Evolutionary conservation across 192 early-diverging fungal species (phyloP).

Genomic region (Coemansia sp.): DNA sequence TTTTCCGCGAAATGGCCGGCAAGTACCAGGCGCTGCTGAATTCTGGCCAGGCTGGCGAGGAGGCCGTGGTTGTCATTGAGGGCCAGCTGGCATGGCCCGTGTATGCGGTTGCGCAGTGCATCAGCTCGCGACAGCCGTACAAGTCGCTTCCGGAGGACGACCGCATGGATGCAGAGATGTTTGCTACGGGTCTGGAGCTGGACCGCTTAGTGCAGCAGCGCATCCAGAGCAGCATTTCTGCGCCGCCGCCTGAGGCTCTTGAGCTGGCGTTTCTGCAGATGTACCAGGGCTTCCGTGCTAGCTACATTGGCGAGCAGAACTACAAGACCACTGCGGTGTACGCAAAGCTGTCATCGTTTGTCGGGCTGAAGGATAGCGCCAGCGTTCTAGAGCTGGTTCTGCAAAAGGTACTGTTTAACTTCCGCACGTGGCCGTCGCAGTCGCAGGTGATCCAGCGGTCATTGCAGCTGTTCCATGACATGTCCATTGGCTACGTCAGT

Average conservation of each 20-base stretch:
- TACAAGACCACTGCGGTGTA: conserved; percentile 67
- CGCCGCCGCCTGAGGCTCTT: conserved; percentile 61
- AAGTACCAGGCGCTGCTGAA: conserved; percentile 60
- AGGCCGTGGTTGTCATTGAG: conserved; percentile 55
- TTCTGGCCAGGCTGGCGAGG: conserved; percentile 41
- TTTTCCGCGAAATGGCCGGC: conserved; percentile 61
- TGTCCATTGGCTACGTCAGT: conserved; percentile 74
- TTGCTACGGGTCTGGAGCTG: conserved; percentile 66
- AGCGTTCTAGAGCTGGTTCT: conserved; percentile 38
- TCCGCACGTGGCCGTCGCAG: conserved; percentile 61
- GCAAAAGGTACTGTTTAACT: conserved; percentile 58
- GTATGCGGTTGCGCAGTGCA: conserved; percentile 68
- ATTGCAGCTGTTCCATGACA: conserved; percentile 73
- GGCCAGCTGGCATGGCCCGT: conserved; percentile 78
- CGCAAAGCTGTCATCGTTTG: conserved; percentile 60
- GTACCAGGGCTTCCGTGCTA: conserved; percentile 73
- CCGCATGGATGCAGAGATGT: conserved; percentile 72
- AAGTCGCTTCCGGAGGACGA: conserved; percentile 80
- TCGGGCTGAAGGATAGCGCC: conserved; percentile 66
- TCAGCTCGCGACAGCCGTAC: conserved; percentile 73
- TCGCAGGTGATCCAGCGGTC: conserved; percentile 63
- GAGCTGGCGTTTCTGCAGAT: conserved; percentile 82
- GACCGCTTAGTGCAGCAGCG: conserved; percentile 68
- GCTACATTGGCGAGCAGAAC: conserved; percentile 75
- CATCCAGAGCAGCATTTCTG: conserved; percentile 54